Percentiles rank a stretch among this genome's conserved stretches.
These are phyloP conservation scores for Urostyla sp. DNA, from an alignment of 73 alveolate genomes.

Conservation along the genomic window DNA sequence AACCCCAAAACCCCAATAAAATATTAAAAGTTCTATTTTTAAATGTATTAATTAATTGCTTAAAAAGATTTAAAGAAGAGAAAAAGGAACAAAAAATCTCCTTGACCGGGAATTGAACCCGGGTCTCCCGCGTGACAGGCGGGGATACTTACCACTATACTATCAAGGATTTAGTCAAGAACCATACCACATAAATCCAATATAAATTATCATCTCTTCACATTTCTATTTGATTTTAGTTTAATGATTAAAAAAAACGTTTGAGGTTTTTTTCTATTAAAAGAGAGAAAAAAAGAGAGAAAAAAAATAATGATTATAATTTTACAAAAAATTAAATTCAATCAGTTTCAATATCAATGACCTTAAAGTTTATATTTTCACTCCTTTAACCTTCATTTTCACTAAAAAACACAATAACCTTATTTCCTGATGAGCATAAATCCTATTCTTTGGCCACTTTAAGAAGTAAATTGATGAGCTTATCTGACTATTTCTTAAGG, in stretches of 20 bases:
- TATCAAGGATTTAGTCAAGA: slow-evolving; percentile 56
- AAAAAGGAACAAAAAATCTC: slow-evolving; percentile 73
- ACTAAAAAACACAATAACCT: slow-evolving; percentile 33
- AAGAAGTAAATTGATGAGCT: not conserved
- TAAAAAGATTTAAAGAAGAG: not conserved
- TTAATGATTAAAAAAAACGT: not conserved
- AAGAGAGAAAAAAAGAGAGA: not conserved
- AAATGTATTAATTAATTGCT: not conserved
- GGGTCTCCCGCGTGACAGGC: slow-evolving; percentile 95
- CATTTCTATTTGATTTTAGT: not conserved
- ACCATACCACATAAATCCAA: not conserved
- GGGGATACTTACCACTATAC: slow-evolving; percentile 81
- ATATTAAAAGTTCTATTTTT: not conserved
- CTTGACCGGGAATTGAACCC: slow-evolving; percentile 94
- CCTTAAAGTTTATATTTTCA: slow-evolving; percentile 34
- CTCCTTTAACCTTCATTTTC: slow-evolving; percentile 51
- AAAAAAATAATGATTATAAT: not conserved
- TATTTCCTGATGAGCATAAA: slow-evolving; percentile 36
- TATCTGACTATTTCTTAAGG: not conserved
- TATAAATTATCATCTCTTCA: not conserved
- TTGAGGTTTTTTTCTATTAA: not conserved
- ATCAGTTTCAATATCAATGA: slow-evolving; percentile 23
- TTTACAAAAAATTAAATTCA: not conserved
- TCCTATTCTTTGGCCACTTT: slow-evolving; percentile 28
- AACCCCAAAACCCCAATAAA: not conserved